These are phyloP conservation scores for Rhynchospora pubera DNA, from an alignment of 176 grass and related monocot genomes.

Conservation along the genomic window DNA sequence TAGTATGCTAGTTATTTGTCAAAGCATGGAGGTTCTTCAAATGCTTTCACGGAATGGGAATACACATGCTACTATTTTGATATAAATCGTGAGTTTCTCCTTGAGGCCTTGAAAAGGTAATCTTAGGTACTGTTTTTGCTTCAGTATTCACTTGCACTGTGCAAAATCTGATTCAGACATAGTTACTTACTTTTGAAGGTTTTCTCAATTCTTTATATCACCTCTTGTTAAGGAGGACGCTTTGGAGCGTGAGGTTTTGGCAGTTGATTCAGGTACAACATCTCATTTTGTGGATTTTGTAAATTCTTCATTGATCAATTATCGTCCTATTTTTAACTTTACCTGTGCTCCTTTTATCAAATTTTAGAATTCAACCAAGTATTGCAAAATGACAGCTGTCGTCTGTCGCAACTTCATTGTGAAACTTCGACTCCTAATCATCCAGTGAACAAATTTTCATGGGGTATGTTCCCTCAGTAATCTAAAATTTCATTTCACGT, in stretches of 20 bases:
- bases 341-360: neutral
- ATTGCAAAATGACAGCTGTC: conserved; percentile 69
- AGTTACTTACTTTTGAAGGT: conserved; percentile 47
- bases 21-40: conserved; percentile 87
- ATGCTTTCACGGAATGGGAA: conserved; percentile 95
- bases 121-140: conserved; percentile 1
- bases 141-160: neutral
- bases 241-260: conserved; percentile 93
- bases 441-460: conserved; percentile 84
- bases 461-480: conserved; percentile 52
- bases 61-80: conserved; percentile 97
- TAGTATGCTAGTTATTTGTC: conserved; percentile 95
- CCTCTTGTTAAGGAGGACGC: conserved; percentile 89
- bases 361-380: conserved; percentile 18
- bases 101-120: conserved; percentile 82
- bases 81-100: conserved; percentile 64
- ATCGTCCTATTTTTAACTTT: neutral
- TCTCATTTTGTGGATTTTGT: conserved; percentile 22
- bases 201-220: conserved; percentile 97
- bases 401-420: conserved; percentile 79
- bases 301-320: neutral
- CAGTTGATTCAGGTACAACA: conserved; percentile 76
- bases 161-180: conserved; percentile 22
- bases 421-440: conserved; percentile 60
- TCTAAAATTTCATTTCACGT: neutral